phyloP scores from a whole-genome alignment of 306 rosid genomes.

The Dryas octopetala region DNA sequence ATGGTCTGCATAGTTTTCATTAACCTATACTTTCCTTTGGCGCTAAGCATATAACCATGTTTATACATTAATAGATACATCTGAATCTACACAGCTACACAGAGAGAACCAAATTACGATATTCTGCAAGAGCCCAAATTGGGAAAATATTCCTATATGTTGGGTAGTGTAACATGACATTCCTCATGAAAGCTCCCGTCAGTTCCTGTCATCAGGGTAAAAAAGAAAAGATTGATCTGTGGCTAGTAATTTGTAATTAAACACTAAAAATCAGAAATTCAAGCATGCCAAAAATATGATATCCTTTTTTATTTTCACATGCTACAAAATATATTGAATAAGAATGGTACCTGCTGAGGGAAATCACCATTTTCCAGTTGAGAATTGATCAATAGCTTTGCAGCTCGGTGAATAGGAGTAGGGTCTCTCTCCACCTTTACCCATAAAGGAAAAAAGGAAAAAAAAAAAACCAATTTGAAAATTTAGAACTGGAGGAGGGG shows the following conservation, averaged over 20 bases:
- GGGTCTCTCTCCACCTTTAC: conserved; percentile 39
- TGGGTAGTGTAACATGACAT: conserved; percentile 55
- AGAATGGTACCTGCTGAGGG: conserved; percentile 48
- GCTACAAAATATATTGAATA: conserved; percentile 34
- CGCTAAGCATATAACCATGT: too few species aligned
- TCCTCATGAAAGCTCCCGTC: conserved; percentile 46
- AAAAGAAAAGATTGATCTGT: background rate
- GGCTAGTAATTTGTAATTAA: background rate
- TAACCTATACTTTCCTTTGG: too few species aligned
- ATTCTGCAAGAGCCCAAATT: conserved; percentile 70
- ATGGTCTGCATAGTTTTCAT: too few species aligned
- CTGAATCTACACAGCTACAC: background rate
- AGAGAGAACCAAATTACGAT: conserved; percentile 36
- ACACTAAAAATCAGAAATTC: background rate
- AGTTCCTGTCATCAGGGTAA: conserved; percentile 30
- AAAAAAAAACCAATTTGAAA: background rate
- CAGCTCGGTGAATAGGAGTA: conserved; percentile 42
- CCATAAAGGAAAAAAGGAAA: background rate
- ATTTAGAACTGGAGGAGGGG: background rate
- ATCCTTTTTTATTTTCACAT: background rate
- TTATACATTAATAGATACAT: too few species aligned
- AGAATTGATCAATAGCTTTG: conserved; percentile 34
- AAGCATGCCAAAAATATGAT: conserved; percentile 21
- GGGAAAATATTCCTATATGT: conserved; percentile 61
- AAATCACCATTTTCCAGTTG: conserved; percentile 43